These are phyloP conservation scores for Pichia sp. DNA, from an alignment of 1,139 yeast species.

Conservation along the genomic window DNA sequence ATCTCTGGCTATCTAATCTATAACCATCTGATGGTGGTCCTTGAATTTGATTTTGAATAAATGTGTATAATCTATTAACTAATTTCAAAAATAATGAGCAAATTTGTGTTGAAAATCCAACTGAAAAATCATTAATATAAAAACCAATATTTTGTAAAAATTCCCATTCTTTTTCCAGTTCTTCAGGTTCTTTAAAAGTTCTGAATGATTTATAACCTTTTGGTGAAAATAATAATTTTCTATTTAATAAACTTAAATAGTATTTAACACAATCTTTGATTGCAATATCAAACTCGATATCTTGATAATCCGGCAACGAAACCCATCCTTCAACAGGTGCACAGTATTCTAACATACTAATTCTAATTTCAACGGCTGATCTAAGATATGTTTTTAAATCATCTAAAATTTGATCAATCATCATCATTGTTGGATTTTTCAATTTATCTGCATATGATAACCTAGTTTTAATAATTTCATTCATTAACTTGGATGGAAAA, in stretches of 20 bases:
- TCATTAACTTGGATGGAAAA: constrained; percentile 75
- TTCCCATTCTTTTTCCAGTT: constrained; percentile 70
- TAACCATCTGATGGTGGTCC: constrained; percentile 47
- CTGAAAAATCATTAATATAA: constrained; percentile 77
- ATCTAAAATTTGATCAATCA: constrained; percentile 90
- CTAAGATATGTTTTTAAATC: constrained; percentile 75
- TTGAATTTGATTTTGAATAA: constrained; percentile 64
- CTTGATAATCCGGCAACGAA: constrained; percentile 58
- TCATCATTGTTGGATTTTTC: constrained; percentile 86
- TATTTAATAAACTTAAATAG: constrained; percentile 61
- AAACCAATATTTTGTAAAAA: constrained; percentile 69
- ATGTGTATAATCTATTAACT: constrained; percentile 61
- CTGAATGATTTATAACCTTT: constrained; percentile 56
- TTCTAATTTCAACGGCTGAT: constrained; percentile 70
- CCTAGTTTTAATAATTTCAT: constrained; percentile 72
- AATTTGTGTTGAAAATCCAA: constrained; percentile 73
- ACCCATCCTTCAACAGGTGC: constrained; percentile 72
- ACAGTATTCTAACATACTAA: constrained; percentile 57
- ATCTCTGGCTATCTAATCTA: constrained; percentile 45
- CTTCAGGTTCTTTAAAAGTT: constrained; percentile 90
- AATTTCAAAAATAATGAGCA: constrained; percentile 60
- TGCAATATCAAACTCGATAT: constrained; percentile 62
- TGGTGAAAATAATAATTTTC: constrained; percentile 74
- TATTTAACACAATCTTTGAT: constrained; percentile 71
- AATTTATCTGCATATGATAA: constrained; percentile 72